Evolutionary conservation across 495 filamentous ascomycete genomes (phyloP).

Genomic region (Alectoria sarmentosa): DNA sequence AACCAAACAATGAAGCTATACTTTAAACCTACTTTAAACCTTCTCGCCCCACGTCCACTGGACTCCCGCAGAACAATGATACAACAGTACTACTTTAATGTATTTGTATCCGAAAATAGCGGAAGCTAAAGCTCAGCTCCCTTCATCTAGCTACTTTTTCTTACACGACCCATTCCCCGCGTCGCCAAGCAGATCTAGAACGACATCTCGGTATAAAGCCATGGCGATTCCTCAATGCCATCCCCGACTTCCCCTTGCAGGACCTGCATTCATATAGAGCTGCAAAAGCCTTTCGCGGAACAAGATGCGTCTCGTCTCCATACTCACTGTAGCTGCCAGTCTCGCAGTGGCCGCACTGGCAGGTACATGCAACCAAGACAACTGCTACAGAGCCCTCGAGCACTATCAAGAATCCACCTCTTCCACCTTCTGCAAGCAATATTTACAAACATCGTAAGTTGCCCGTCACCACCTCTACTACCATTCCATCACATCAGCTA

Average conservation of each 20-base stretch:
- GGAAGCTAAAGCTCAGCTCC: background rate
- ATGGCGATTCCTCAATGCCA: background rate
- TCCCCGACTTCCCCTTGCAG: background rate
- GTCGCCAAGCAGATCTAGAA: background rate
- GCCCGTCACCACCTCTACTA: background rate
- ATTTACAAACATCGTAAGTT: slow-evolving; percentile 5
- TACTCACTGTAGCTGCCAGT: background rate
- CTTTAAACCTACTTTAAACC: background rate
- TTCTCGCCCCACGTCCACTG: background rate
- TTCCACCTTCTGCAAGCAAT: slow-evolving; percentile 8
- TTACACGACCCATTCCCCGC: background rate
- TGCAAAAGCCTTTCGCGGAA: background rate
- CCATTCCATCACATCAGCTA: background rate
- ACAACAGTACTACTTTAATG: no score
- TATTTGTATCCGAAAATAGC: background rate
- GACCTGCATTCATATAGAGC: background rate
- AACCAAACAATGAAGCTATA: background rate
- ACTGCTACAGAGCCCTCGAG: slow-evolving; percentile 7
- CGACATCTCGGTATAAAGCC: background rate
- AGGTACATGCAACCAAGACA: slow-evolving; percentile 1
- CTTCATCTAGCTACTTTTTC: background rate
- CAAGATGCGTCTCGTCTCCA: background rate
- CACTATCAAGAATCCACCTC: background rate
- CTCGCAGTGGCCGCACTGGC: background rate
- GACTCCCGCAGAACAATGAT: background rate